Percentiles rank a stretch among this genome's conserved stretches.
These are phyloP conservation scores for Xanthoparmelia taractica DNA, from an alignment of 495 filamentous ascomycete species.

Conservation along the genomic window DNA sequence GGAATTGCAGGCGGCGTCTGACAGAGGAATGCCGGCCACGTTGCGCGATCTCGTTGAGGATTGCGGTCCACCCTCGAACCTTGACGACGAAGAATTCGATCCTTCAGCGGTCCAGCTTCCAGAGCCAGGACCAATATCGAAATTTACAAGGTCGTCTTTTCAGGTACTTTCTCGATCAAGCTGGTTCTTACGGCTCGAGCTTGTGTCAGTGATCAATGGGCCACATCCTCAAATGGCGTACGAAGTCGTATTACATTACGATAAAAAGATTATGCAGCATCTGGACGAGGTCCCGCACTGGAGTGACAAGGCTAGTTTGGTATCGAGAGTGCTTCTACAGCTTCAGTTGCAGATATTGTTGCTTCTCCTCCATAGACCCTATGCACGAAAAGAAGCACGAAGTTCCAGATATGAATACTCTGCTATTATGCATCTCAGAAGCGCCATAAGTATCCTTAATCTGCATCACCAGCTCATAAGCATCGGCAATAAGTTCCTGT, in stretches of 20 bases:
- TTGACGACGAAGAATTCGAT: conserved; percentile 43
- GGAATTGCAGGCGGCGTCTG: conserved; percentile 43
- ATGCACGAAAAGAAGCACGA: conserved; percentile 11
- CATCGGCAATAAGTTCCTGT: conserved; percentile 7
- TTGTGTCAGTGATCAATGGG: conserved; percentile 32
- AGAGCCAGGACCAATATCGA: conserved; percentile 25
- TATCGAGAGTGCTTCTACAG: conserved; percentile 25
- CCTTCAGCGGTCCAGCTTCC: conserved; percentile 33
- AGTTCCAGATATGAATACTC: conserved; percentile 14
- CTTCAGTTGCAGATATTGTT: conserved; percentile 31
- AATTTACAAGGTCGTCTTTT: conserved; percentile 39
- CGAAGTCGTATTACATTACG: conserved; percentile 28
- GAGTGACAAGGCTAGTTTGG: conserved; percentile 6
- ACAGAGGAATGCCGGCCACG: conserved; percentile 46
- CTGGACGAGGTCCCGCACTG: conserved; percentile 28
- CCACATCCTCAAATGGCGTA: conserved; percentile 23
- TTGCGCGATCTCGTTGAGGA: conserved; percentile 45
- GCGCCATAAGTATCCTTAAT: conserved; percentile 15
- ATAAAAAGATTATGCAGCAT: conserved; percentile 26
- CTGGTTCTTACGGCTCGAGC: conserved; percentile 25
- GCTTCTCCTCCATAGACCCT: conserved; percentile 30
- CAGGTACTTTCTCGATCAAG: conserved; percentile 27
- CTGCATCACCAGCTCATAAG: conserved; percentile 19
- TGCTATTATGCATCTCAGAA: conserved; percentile 14
- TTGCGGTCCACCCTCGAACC: conserved; percentile 41